Percentiles rank a stretch among this genome's conserved stretches.
Evolutionary conservation across 768 basidiomycete species (phyloP).

Genomic region (Arthromyces matolae): DNA sequence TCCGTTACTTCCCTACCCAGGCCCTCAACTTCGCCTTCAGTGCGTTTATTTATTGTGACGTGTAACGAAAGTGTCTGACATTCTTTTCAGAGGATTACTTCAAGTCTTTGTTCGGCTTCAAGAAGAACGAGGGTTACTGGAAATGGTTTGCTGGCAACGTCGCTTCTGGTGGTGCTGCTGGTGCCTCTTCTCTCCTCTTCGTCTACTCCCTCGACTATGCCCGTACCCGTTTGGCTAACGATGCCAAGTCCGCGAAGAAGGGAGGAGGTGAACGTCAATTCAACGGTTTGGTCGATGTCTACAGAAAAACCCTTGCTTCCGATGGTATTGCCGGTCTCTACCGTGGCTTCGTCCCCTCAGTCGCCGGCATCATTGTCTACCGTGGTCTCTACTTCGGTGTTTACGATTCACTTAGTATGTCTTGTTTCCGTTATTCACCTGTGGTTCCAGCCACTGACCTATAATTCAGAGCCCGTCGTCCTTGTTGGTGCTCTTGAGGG

Average conservation of each 20-base stretch:
- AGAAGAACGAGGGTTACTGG: conserved; percentile 97
- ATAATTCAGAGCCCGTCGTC: conserved; percentile 81
- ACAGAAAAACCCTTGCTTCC: conserved; percentile 94
- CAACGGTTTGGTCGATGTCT: conserved; percentile 97
- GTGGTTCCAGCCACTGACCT: conserved; percentile 19
- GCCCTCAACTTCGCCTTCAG: conserved; percentile 99
- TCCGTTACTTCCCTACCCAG: conserved; percentile 99
- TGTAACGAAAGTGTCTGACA: conserved; percentile 5
- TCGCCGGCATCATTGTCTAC: conserved; percentile 99
- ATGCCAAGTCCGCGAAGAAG: conserved; percentile 92
- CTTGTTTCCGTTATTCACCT: not conserved
- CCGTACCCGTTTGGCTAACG: conserved; percentile 98
- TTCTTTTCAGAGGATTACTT: conserved; percentile 85
- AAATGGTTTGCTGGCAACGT: conserved; percentile 98
- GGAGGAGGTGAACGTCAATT: conserved; percentile 94
- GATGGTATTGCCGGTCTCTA: conserved; percentile 99
- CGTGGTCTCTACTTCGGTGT: conserved; percentile 99
- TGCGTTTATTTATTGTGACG: conserved; percentile 39
- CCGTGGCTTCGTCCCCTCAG: conserved; percentile 98
- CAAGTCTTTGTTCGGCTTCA: conserved; percentile 98
- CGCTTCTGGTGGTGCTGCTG: conserved; percentile 97
- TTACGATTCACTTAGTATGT: conserved; percentile 89
- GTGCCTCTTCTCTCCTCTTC: conserved; percentile 97
- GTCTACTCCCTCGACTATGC: conserved; percentile 99
- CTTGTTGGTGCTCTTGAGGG: conserved; percentile 94